These are phyloP conservation scores for Chrysanthemum lavandulifolium DNA, from an alignment of 129 eudicot species.

Conservation along the genomic window DNA sequence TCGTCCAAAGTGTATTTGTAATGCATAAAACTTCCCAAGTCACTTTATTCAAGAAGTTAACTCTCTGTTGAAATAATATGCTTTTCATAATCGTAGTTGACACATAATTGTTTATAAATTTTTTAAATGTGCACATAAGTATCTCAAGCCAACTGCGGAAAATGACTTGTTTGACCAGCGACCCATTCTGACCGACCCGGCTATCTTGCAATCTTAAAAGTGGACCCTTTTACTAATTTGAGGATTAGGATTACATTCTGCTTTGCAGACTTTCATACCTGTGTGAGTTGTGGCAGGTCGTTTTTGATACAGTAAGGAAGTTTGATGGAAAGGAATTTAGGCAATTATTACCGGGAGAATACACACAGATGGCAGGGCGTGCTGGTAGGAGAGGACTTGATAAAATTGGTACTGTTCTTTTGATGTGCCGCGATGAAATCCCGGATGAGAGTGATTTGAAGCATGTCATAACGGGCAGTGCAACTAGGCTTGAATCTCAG, in stretches of 20 bases:
- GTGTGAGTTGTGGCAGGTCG: conserved; percentile 62
- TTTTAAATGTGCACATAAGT: too few species aligned
- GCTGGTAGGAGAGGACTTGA: conserved; percentile 99
- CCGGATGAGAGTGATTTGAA: conserved; percentile 75
- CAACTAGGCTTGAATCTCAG: conserved; percentile 92
- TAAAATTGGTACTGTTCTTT: conserved; percentile 82
- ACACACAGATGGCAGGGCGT: conserved; percentile 99
- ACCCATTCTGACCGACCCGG: too few species aligned
- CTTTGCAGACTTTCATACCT: not conserved
- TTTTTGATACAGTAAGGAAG: conserved; percentile 86
- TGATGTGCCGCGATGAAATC: conserved; percentile 97
- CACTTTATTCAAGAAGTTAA: not conserved
- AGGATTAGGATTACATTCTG: not conserved
- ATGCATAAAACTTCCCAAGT: not conserved
- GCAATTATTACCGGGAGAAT: conserved; percentile 93
- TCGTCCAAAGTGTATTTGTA: not conserved
- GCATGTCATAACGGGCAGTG: conserved; percentile 79
- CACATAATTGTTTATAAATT: too few species aligned
- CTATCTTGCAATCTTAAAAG: too few species aligned
- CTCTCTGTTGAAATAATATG: not conserved
- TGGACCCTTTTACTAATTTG: not conserved
- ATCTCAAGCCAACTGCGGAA: too few species aligned
- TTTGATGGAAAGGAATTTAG: conserved; percentile 97
- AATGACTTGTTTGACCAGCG: too few species aligned
- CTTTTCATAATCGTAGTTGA: too few species aligned